Evolutionary conservation across 177 flowering plant species (phyloP).

Genomic region (Telopea speciosissima): DNA sequence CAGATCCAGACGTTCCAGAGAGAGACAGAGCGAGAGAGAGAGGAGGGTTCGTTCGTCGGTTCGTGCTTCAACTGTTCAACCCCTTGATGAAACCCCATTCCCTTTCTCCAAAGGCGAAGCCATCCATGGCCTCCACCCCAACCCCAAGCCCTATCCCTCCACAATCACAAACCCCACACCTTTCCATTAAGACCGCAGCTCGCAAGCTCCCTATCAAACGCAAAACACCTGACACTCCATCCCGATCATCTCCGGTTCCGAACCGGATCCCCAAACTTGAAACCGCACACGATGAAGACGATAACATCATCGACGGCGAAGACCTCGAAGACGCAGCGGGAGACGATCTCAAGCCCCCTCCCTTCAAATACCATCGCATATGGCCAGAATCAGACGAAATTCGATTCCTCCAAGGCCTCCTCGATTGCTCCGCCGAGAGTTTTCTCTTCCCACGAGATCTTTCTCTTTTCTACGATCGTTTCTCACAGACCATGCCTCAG

Average conservation of each 20-base stretch:
- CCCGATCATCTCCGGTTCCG: conserved; percentile 12
- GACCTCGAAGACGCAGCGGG: neutral
- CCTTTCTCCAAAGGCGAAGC: too few relatives aligned
- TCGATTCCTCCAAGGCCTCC: conserved; percentile 51
- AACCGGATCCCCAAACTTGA: conserved; percentile 12
- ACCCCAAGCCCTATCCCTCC: conserved; percentile 11
- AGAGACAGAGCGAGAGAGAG: too few relatives aligned
- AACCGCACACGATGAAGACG: conserved; percentile 8
- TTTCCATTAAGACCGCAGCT: conserved; percentile 31
- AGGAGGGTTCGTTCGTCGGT: too few relatives aligned
- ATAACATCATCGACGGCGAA: neutral
- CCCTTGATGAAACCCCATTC: too few relatives aligned
- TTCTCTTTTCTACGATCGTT: conserved; percentile 35
- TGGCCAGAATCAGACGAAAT: conserved; percentile 68
- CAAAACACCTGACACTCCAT: conserved; percentile 32
- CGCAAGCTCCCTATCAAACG: conserved; percentile 68
- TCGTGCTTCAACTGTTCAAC: too few relatives aligned
- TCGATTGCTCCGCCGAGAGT: conserved; percentile 30
- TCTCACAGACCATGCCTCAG: conserved; percentile 39
- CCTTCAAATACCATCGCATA: conserved; percentile 60
- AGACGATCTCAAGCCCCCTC: conserved; percentile 26
- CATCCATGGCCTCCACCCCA: conserved; percentile 31
- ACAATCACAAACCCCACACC: conserved; percentile 14
- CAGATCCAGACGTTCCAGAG: too few relatives aligned
- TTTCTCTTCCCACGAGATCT: conserved; percentile 55